These are phyloP conservation scores for Aspergillus brasiliensis DNA, from an alignment of 2,329 filamentous ascomycete species.

Conservation along the genomic window DNA sequence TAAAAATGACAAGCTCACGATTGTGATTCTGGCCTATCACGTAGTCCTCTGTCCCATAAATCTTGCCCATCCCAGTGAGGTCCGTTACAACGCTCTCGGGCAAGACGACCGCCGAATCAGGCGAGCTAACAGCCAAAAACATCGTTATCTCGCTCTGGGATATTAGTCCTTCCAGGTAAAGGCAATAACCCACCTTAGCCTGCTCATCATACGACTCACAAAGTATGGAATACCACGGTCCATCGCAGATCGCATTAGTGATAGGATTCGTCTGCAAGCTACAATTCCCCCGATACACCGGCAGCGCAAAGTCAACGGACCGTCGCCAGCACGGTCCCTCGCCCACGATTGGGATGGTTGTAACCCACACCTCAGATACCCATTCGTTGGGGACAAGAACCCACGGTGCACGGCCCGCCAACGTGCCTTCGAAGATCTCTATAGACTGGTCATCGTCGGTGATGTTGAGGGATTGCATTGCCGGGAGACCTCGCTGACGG, in stretches of 20 bases:
- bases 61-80: constrained; percentile 55
- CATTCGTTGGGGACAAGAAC: constrained; percentile 46
- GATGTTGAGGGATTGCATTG: constrained; percentile 54
- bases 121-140: constrained; percentile 35
- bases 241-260: constrained; percentile 19
- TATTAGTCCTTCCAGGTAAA: constrained; percentile 35
- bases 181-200: constrained; percentile 37
- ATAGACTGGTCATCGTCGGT: constrained; percentile 51
- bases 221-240: constrained; percentile 41
- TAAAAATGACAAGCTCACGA: constrained; percentile 55
- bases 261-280: constrained; percentile 38
- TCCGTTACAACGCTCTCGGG: constrained; percentile 47
- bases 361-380: constrained; percentile 51
- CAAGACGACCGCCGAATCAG: constrained; percentile 24
- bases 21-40: constrained; percentile 60
- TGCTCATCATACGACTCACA: constrained; percentile 37
- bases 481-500: constrained; percentile 55
- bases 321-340: constrained; percentile 55
- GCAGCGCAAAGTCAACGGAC: constrained; percentile 48
- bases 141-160: constrained; percentile 30
- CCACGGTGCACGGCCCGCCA: constrained; percentile 51
- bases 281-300: constrained; percentile 49
- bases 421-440: constrained; percentile 60
- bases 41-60: constrained; percentile 64
- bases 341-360: constrained; percentile 57